phyloP scores from a whole-genome alignment of 2,329 filamentous ascomycete genomes.

The Aspergillus hortae region DNA sequence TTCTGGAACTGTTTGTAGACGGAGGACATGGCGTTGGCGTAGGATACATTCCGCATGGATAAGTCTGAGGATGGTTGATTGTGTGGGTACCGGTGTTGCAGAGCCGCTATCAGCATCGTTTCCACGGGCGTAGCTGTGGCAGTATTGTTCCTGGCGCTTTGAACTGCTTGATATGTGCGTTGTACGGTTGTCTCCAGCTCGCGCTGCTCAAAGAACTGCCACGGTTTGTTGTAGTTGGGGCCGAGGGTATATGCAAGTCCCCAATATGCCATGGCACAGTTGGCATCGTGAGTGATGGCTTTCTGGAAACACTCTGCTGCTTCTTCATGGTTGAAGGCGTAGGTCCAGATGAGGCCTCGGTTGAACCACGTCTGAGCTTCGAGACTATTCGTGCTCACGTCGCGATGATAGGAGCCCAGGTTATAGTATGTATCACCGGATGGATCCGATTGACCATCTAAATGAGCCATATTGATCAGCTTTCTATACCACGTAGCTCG shows the following conservation, averaged over 20 bases:
- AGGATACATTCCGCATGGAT: constrained; percentile 55
- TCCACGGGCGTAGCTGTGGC: constrained; percentile 51
- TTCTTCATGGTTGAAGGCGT: constrained; percentile 41
- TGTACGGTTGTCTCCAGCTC: constrained; percentile 53
- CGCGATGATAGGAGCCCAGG: constrained; percentile 33
- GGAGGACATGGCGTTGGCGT: constrained; percentile 58
- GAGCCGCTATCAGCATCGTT: constrained; percentile 59
- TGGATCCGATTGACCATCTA: background rate
- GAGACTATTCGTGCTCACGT: constrained; percentile 21
- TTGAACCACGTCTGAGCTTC: constrained; percentile 34
- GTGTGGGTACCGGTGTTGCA: constrained; percentile 60
- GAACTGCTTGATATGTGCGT: constrained; percentile 46
- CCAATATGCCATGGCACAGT: constrained; percentile 41
- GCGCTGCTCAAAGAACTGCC: constrained; percentile 63
- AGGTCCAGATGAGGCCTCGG: constrained; percentile 33
- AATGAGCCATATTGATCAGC: background rate
- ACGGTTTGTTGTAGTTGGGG: constrained; percentile 77
- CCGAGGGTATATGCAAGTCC: constrained; percentile 61
- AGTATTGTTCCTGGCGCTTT: constrained; percentile 41
- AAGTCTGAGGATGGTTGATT: constrained; percentile 49
- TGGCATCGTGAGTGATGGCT: constrained; percentile 30
- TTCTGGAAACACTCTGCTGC: constrained; percentile 35
- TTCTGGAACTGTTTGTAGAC: constrained; percentile 53
- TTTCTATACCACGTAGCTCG: background rate
- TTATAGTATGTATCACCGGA: constrained; percentile 23